These are phyloP conservation scores for Hondaea fermentalgiana DNA, from an alignment of 108 stramenopile species.

Conservation along the genomic window DNA sequence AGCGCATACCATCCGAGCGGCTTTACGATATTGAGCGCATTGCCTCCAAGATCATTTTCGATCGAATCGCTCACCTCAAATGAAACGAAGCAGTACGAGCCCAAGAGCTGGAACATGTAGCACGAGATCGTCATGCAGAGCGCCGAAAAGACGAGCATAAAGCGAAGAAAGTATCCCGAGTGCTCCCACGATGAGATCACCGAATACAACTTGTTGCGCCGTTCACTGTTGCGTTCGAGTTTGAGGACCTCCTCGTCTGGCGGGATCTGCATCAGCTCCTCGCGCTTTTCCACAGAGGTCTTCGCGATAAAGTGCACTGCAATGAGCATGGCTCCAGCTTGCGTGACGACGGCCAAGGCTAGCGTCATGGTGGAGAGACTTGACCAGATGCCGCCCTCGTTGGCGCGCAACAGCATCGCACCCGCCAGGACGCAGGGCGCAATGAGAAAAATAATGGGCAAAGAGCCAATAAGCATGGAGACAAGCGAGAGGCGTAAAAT, in stretches of 20 bases:
- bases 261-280: conserved; percentile 38
- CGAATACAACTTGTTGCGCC: background rate
- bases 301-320: conserved; percentile 51
- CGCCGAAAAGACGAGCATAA: background rate
- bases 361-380: conserved; percentile 31
- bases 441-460: conserved; percentile 51
- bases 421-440: conserved; percentile 54
- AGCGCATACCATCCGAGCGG: background rate
- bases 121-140: background rate
- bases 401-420: conserved; percentile 41
- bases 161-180: background rate
- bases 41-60: background rate
- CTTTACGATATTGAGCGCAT: background rate
- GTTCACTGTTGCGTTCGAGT: background rate
- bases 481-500: conserved; percentile 48
- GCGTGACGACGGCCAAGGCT: conserved; percentile 46
- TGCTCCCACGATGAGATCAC: background rate
- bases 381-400: conserved; percentile 31
- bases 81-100: background rate
- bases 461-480: conserved; percentile 57
- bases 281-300: conserved; percentile 50
- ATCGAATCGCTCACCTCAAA: background rate
- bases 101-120: conserved; percentile 2
- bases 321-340: conserved; percentile 39
- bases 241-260: conserved; percentile 43